phyloP scores from a whole-genome alignment of 2,329 filamentous ascomycete species.

The Penicillium sp. region DNA sequence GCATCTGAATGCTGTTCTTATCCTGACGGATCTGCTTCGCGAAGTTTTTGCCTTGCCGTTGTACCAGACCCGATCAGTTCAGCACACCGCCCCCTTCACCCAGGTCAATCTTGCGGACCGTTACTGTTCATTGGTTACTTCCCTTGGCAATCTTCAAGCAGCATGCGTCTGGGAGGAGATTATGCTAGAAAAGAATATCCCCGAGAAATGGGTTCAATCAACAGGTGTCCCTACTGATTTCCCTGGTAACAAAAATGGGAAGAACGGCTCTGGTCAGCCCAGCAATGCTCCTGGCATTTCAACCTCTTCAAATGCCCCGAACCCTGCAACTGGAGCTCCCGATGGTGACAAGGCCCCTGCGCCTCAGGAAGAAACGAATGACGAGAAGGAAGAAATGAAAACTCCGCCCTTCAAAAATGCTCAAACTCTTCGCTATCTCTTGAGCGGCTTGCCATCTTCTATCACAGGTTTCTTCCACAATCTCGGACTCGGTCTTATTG shows the following conservation, averaged over 20 bases:
- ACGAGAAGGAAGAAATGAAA: conserved; percentile 29
- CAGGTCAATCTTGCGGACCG: conserved; percentile 83
- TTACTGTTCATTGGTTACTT: conserved; percentile 73
- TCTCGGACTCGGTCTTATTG: conserved; percentile 78
- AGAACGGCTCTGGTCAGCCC: conserved; percentile 45
- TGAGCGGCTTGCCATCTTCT: conserved; percentile 76
- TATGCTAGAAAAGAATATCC: conserved; percentile 72
- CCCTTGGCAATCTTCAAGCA: conserved; percentile 76
- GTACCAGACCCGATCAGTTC: conserved; percentile 65
- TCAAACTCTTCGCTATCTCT: conserved; percentile 72
- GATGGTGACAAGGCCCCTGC: conserved; percentile 21
- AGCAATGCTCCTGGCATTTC: conserved; percentile 38
- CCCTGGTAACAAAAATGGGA: too few relatives aligned
- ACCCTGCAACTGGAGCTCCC: conserved; percentile 27
- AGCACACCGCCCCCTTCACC: conserved; percentile 67
- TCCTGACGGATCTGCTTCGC: conserved; percentile 74
- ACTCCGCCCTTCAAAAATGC: conserved; percentile 71
- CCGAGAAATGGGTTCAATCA: conserved; percentile 60
- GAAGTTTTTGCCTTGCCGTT: conserved; percentile 70
- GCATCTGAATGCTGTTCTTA: conserved; percentile 75
- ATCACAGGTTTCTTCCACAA: conserved; percentile 86
- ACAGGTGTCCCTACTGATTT: conserved; percentile 44
- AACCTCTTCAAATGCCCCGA: conserved; percentile 24
- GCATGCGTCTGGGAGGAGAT: conserved; percentile 86
- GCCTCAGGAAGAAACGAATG: conserved; percentile 23